These are phyloP conservation scores for Immersiporthe knoxdaviesiana DNA, from an alignment of 2,329 filamentous ascomycete genomes.

Conservation along the genomic window DNA sequence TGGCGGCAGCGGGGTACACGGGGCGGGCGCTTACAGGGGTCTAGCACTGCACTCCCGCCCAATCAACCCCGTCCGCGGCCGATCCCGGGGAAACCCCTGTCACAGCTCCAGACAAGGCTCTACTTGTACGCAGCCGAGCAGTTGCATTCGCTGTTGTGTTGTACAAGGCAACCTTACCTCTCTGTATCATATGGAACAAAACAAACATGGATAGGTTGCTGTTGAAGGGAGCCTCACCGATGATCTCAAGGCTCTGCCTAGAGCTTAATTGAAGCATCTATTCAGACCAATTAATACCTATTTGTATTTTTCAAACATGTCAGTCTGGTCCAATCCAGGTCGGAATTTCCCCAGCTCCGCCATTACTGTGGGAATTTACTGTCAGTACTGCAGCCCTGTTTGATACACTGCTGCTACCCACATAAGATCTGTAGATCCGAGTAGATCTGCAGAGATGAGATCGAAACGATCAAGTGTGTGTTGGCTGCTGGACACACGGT, in stretches of 20 bases:
- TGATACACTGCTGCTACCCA: neutral
- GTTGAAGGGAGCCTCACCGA: neutral
- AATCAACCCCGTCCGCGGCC: conserved; percentile 7
- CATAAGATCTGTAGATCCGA: neutral
- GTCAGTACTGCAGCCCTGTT: neutral
- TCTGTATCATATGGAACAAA: neutral
- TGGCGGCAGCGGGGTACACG: neutral
- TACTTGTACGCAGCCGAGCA: neutral
- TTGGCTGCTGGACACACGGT: neutral
- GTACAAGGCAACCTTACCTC: neutral
- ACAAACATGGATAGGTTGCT: too few relatives aligned
- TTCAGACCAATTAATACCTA: neutral
- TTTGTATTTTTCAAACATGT: neutral
- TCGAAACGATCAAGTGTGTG: neutral
- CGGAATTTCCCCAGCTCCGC: neutral
- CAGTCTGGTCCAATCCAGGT: too few relatives aligned
- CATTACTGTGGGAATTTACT: neutral
- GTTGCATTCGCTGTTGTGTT: neutral
- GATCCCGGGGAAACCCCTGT: neutral
- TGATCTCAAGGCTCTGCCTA: neutral
- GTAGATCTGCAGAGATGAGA: neutral
- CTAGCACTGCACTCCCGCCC: conserved; percentile 2
- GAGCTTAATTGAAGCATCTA: neutral
- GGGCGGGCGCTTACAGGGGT: conserved; percentile 24
- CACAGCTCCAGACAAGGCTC: neutral